Evolutionary conservation across 2,329 filamentous ascomycete species (phyloP).

Genomic region (Chaetoscypha palmicola): DNA sequence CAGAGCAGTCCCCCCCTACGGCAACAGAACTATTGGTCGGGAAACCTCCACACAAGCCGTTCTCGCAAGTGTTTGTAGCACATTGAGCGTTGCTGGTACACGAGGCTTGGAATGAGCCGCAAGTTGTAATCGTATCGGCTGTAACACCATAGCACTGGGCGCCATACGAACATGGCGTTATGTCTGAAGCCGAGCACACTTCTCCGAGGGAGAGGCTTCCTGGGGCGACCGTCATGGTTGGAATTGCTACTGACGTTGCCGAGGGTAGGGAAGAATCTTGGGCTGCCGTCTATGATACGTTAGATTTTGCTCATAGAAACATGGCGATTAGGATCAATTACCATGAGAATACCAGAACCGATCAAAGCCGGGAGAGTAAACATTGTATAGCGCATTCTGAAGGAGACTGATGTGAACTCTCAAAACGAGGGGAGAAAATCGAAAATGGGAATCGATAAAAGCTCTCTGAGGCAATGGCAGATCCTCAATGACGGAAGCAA

Average conservation of each 20-base stretch:
- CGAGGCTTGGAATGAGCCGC: not conserved
- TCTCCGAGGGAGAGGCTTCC: not conserved
- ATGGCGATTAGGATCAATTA: too few relatives aligned
- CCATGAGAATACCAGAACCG: too few relatives aligned
- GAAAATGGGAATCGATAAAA: too few relatives aligned
- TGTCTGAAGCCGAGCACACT: not conserved
- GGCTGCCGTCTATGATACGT: too few relatives aligned
- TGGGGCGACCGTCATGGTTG: not conserved
- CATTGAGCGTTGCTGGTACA: slow-evolving; percentile 4
- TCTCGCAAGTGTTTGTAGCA: slow-evolving; percentile 2
- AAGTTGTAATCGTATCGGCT: not conserved
- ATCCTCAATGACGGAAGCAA: too few relatives aligned
- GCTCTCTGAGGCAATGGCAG: too few relatives aligned
- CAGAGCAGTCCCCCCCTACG: slow-evolving; percentile 9
- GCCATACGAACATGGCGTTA: slow-evolving; percentile 1
- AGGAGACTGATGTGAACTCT: too few relatives aligned
- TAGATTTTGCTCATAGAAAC: too few relatives aligned
- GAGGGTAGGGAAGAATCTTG: too few relatives aligned
- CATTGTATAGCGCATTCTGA: too few relatives aligned
- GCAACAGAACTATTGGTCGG: slow-evolving; percentile 3
- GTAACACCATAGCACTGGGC: slow-evolving; percentile 3
- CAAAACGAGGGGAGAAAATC: too few relatives aligned
- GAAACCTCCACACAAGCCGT: slow-evolving; percentile 1
- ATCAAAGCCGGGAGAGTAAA: too few relatives aligned
- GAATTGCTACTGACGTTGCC: not conserved